A percentile compares a stretch with the other conserved stretches of the same genome.
Conservation (phyloP, 768 basidiomycete species). For the Clavulina sp. region DNA sequence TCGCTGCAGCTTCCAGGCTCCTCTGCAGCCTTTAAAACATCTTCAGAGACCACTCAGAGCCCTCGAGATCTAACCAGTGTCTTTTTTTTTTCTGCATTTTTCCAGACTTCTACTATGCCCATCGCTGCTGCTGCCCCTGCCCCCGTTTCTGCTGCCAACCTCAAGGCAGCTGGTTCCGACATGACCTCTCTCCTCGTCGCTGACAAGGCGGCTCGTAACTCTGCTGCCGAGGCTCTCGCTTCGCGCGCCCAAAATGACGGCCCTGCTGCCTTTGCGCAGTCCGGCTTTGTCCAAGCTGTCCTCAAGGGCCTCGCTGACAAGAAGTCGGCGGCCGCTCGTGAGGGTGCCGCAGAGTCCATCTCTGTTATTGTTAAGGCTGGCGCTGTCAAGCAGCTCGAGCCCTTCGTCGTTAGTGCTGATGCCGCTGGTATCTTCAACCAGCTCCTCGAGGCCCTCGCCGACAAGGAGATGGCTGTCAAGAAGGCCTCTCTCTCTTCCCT, state of each 20-base stretch:
- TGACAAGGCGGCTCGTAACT: constrained; percentile 67
- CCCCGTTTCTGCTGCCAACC: constrained; percentile 44
- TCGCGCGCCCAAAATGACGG: constrained; percentile 70
- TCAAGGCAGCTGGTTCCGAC: constrained; percentile 59
- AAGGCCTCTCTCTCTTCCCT: constrained; percentile 74
- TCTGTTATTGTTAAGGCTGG: constrained; percentile 45
- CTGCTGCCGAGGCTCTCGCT: constrained; percentile 52
- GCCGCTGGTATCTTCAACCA: constrained; percentile 55
- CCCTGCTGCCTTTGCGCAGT: constrained; percentile 50
- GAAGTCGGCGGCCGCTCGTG: constrained; percentile 82
- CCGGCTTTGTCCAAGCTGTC: constrained; percentile 53
- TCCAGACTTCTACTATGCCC: constrained; percentile 1
- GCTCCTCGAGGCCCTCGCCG: constrained; percentile 83
- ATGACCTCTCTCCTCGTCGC: constrained; percentile 59
- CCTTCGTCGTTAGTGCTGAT: constrained; percentile 60
- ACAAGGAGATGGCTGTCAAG: constrained; percentile 82
- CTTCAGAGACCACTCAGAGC: not conserved
- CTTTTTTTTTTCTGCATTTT: not conserved
- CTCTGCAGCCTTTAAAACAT: not conserved
- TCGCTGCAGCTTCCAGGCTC: not conserved
- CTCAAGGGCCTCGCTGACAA: constrained; percentile 85
- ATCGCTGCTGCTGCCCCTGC: constrained; percentile 37
- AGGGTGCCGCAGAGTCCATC: constrained; percentile 68
- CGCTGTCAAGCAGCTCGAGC: constrained; percentile 69
- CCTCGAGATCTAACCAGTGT: not conserved